Base-by-base conservation (phyloP, 495 filamentous ascomycete genomes). In the Neurospora intermedia region DNA sequence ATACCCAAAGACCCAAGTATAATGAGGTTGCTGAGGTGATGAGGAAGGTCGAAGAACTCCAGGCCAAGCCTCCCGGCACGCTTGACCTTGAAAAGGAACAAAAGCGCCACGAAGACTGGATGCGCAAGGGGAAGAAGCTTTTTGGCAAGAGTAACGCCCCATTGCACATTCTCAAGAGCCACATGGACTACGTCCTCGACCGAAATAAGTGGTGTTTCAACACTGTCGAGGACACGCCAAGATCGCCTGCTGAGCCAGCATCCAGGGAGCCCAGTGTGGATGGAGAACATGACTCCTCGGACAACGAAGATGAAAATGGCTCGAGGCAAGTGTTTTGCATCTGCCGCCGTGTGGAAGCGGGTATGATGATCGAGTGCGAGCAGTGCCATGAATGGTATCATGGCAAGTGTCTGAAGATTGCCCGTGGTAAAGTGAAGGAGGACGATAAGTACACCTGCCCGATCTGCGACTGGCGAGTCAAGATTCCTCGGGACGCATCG, bases 291-390 rank as follows among this genome's bases (percentile, higher is more conserved):
- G 66, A 66, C 15, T 16, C 23, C 27, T 66, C 86, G 54, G 85
- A 84, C 23, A 80, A 80, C 9, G 72, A 66, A 66, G 54, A 66
- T 18, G 54, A 66, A 66, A 66, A 15, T 18, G 54, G 54, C 27
- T 31, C 23, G 23, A 66, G 54, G 16, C 94, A 98, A 80, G 94
- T 98, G 4, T 99, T 98, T 81, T 99, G 96, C 82, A 97, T 99
- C 77, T 99, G 96, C 82, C 90, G 96, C 72, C 91, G 90, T 73
- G 89, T 91, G 20, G 96, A 99, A 80, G 93, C 95, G 43, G 96
- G 96, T 31, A 95, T 98, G 92, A 99, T 99, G 96, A 97, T 99
- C 75, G 96, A 99, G 80, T 99, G 96, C 82, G 95, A 97, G 81
- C 84, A 97, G 43, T 99, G 96, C 81, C 94, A 97, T 76, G 96